Base-by-base conservation (phyloP, 2,329 filamentous ascomycete species). In the Chaetothyriales sp. region DNA sequence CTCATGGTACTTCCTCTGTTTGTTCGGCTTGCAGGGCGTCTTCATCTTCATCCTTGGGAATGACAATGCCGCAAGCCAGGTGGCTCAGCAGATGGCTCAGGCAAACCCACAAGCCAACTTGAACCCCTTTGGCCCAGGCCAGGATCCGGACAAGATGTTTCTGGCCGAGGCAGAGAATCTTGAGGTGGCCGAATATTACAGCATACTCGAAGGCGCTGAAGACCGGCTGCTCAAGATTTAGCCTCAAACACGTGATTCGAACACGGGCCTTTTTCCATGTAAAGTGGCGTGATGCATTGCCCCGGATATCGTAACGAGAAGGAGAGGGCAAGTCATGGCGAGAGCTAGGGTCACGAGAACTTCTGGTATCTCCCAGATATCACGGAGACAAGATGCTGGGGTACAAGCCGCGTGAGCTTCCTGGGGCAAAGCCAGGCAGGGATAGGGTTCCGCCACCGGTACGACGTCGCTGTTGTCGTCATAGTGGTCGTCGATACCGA, bases 1-100 rank as follows among this genome's bases (percentile, higher is more conserved):
- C 67, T 95, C 88, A 53, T 98, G 92, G 89, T 98, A 98, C 73
- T 96, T 98, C 65, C 72, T 98, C 59, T 96, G 93, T 63, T 81
- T 98, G 57, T 96, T 98, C 65, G 92, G 93, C 46, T 74, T 98
- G 52, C 90, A 96, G 67, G 87, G 90, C 50, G 89, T 98, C 52
- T 98, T 98, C 67, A 94, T 92, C 64, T 96, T 95, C 66, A 82
- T 98, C 47, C 77, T 98, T 12, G 92, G 92, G 7, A 94, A 84
- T 66, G 93, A 98, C 63, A 96, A 96, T 67, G 82, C 89, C 1
- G 58, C 95, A 74, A 67, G 81, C 71, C 53, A 53, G 42, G 46
- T 90, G 46, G 32, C 32, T 39, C 92, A 79, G 66, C 88, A 95
- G 68, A 87, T 95, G 74, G 78, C 86, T 42, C 77, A 81, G 62